Base-by-base conservation (phyloP, 768 basidiomycete species). In the Phaeotremella skinneri region DNA sequence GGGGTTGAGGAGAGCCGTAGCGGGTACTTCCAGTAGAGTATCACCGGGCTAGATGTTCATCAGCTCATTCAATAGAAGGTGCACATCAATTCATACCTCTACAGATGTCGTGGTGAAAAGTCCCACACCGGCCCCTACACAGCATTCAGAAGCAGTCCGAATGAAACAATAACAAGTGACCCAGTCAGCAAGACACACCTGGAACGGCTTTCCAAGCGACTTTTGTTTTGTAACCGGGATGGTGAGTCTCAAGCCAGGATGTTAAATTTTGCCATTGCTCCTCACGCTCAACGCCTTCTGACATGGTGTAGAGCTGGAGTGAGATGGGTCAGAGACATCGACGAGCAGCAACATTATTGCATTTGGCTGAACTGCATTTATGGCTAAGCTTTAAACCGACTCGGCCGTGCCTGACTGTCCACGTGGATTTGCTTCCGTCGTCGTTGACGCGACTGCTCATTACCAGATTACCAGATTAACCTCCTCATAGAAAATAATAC, bases 1-100 rank as follows among this genome's bases (percentile, higher is more conserved):
- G 37, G 81, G 77, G 76, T 93, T 97, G 64, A 94, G 78, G 62
- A 96, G 77, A 0, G 85, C 85, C 13, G 77, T 78, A 2, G 83
- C 80, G 1, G 93, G 93, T 7, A 96, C 79, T 3, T 80, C 81
- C 72, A 96, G 84, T 21, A 97, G 77, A 0, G 79, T 79, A 0
- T 82, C 80, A 13, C 81, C 82, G 30, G 85, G 82, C 76, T 85
- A 43, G 7, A 1, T 6, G 9, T 3, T 13, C 6, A 49, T 55
- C 1, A 59, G 43, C 27, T 14, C 26, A 27, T 20, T 20, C 6
- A 32, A 21, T 43, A 20, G 17, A 21, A 20, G 4, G 20, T 13
- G 21, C 7, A 17, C 21, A 34, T 26, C n/a, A 43, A 54, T 6
- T 71, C 82, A 62, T 61, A 85, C 85, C 39, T 74, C 64, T 59